A percentile compares a stretch with the other conserved stretches of the same genome.
Evolutionary conservation across 2,329 filamentous ascomycete species (phyloP).

Genomic region (Xylaria arbuscula): DNA sequence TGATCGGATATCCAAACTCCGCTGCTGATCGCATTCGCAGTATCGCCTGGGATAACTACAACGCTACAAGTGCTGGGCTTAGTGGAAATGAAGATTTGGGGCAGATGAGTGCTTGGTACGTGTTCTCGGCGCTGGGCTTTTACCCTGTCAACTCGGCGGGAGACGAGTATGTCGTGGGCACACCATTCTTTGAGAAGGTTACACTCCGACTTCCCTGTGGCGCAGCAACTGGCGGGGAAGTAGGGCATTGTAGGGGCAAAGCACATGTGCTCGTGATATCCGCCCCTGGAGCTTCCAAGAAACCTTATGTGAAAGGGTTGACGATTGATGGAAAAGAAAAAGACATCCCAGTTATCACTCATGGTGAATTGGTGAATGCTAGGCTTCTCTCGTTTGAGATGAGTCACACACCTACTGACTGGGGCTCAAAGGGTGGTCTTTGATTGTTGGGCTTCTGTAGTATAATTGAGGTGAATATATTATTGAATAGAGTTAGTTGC

Average conservation of each 20-base stretch:
- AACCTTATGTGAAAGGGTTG: conserved; percentile 55
- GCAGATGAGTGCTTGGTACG: conserved; percentile 63
- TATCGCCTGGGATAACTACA: conserved; percentile 57
- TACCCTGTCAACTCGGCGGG: conserved; percentile 59
- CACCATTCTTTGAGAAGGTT: conserved; percentile 60
- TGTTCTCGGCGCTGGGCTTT: conserved; percentile 60
- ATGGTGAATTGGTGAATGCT: conserved; percentile 55
- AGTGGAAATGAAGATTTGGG: conserved; percentile 62
- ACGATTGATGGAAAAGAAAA: conserved; percentile 54
- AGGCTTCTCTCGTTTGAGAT: conserved; percentile 58
- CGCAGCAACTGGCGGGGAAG: conserved; percentile 42
- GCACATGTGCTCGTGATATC: conserved; percentile 53
- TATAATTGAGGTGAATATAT: background rate
- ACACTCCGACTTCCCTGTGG: conserved; percentile 53
- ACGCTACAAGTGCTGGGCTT: conserved; percentile 58
- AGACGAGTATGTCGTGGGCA: conserved; percentile 58
- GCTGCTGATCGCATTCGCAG: conserved; percentile 54
- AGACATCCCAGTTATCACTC: conserved; percentile 52
- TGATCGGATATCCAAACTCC: conserved; percentile 54
- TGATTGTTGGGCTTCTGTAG: conserved; percentile 2
- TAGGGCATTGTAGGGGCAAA: background rate
- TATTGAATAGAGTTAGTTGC: no score
- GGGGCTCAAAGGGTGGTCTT: conserved; percentile 29
- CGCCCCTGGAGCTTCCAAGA: conserved; percentile 55
- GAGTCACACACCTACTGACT: conserved; percentile 52